Base-by-base conservation (phyloP, 495 filamentous ascomycete species). In the Antarctomyces pellizariae region DNA sequence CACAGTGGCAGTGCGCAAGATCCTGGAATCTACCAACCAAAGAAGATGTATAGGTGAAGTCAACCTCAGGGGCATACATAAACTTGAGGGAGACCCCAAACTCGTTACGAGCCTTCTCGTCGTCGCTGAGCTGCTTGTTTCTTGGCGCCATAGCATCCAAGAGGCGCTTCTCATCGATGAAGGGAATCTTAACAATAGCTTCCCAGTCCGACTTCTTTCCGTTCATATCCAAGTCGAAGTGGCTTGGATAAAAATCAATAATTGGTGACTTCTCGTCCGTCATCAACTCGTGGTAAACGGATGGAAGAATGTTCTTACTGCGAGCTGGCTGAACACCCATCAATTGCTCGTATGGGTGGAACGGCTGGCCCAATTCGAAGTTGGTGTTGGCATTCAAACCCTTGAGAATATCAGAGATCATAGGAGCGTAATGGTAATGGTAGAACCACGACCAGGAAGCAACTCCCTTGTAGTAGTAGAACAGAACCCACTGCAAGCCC, bases 191-290 rank as follows among this genome's bases (percentile, higher is more conserved):
- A 28, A 95, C 82, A 20, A 99, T 83, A 16, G 86, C 89, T 41
- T 99, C 89, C 89, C 89, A 99, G 37, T 95, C 89, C 80, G 90
- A 89, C 56, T 91, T 99, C 59, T 99, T 99, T 30, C 89, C 89
- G 39, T 95, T 93, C 84, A 95, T 93, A 42, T 99, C 89, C 11
- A 99, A 62, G 36, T 92, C 82, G 36, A 99, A 99, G 35, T 95
- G 84, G 31, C 84, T 65, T 15, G 89, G 89, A 42, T 99, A 99
- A 50, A 99, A 95, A 41, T 95, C 84, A 38, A 91, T 77, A 46
- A 99, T 95, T 7, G 89, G 82, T n/a, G 84, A 93, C 2, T 77
- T 62, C 0, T 67, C 52, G 25, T 77, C 72, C 2, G 75, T 90
- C 89, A 99, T 99, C 13, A 99, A 58, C 7, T 76, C 66, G 47